phyloP scores from a whole-genome alignment of 257 asterid species.

The Vinca minor region DNA sequence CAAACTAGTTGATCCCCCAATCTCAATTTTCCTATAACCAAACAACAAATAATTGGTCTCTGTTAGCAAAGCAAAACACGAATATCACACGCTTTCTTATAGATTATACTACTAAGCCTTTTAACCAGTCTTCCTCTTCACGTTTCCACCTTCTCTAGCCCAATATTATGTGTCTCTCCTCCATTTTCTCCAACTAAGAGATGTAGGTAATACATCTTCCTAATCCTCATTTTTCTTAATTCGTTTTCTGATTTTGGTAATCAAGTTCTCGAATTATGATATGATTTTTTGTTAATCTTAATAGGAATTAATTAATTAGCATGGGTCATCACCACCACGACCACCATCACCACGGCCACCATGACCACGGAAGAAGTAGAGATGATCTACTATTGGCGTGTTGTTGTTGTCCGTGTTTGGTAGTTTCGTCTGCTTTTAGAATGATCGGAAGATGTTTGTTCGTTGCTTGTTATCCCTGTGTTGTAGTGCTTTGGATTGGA shows the following conservation, averaged over 20 bases:
- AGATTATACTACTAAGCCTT: no score
- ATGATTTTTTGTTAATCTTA: no score
- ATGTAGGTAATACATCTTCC: neutral
- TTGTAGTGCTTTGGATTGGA: slow-evolving; percentile 57
- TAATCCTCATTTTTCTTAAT: neutral
- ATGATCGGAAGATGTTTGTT: slow-evolving; percentile 35
- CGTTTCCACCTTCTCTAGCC: neutral
- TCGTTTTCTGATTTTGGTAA: neutral
- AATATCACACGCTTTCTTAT: slow-evolving; percentile 16
- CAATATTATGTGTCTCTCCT: no score
- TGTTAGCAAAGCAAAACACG: neutral
- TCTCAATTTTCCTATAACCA: no score
- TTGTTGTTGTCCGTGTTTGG: slow-evolving; percentile 39
- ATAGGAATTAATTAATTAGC: neutral
- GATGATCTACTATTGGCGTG: slow-evolving; percentile 27
- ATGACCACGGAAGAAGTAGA: slow-evolving; percentile 11
- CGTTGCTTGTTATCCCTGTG: slow-evolving; percentile 46
- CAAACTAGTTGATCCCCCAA: no score
- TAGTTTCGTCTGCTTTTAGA: slow-evolving; percentile 25
- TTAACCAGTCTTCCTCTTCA: neutral
- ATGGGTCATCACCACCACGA: slow-evolving; percentile 15
- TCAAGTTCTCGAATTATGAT: neutral
- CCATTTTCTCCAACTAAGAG: neutral
- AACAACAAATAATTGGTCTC: no score
- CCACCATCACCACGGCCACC: neutral